These are phyloP conservation scores for Cerrena zonata DNA, from an alignment of 1,284 basidiomycete genomes.

Conservation along the genomic window DNA sequence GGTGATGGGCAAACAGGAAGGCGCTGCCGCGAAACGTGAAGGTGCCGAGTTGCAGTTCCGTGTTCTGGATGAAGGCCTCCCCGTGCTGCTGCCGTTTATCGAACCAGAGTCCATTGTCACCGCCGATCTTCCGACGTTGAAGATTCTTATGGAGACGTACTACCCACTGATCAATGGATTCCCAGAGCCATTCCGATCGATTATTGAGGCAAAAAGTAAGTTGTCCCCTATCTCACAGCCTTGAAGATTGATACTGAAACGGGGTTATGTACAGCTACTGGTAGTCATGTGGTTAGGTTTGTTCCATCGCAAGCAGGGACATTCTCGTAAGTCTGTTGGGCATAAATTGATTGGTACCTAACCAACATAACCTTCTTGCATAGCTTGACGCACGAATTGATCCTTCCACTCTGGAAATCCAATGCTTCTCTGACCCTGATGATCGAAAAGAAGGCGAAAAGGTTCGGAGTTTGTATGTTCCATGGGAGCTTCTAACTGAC, in stretches of 20 bases:
- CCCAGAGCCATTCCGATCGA: constrained; percentile 47
- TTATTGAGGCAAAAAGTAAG: constrained; percentile 37
- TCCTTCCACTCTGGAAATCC: constrained; percentile 88
- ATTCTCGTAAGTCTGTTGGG: constrained; percentile 41
- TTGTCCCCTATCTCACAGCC: not conserved
- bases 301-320: constrained; percentile 47
- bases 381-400: constrained; percentile 70
- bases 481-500: constrained; percentile 1
- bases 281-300: constrained; percentile 73
- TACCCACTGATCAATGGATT: constrained; percentile 74
- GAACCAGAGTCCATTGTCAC: constrained; percentile 58
- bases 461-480: constrained; percentile 36
- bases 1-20: constrained; percentile 68
- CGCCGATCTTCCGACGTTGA: constrained; percentile 57
- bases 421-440: constrained; percentile 80
- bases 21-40: constrained; percentile 27
- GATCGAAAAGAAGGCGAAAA: constrained; percentile 93
- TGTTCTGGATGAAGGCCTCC: constrained; percentile 80
- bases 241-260: not conserved
- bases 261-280: constrained; percentile 41
- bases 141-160: constrained; percentile 64
- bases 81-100: constrained; percentile 77
- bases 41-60: constrained; percentile 62
- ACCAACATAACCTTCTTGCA: constrained; percentile 5
- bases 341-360: not conserved